Evolutionary conservation across 208 protist genomes (phyloP).

Genomic region (Leishmania tropica): DNA sequence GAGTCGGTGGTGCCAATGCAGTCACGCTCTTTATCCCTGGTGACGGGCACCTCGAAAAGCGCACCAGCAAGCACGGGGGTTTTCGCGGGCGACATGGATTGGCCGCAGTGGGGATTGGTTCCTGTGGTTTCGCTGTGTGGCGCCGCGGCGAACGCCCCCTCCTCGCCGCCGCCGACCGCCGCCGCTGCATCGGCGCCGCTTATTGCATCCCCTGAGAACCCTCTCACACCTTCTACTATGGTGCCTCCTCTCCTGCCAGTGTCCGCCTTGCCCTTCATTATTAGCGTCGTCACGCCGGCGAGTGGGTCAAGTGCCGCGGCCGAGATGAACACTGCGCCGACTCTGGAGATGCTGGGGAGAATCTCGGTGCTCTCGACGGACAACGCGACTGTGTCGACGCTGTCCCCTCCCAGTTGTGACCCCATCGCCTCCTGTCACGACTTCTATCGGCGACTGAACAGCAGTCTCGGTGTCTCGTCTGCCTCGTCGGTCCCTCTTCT

Average conservation of each 20-base stretch:
- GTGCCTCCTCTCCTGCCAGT: background rate
- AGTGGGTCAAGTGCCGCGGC: background rate
- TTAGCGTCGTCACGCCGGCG: background rate
- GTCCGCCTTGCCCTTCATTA: background rate
- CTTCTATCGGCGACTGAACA: background rate
- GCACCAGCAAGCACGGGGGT: background rate
- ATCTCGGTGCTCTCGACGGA: background rate
- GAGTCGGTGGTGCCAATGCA: background rate
- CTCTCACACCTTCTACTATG: background rate
- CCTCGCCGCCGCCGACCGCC: background rate
- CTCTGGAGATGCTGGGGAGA: background rate
- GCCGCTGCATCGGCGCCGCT: background rate
- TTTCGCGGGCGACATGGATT: background rate
- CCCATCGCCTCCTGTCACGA: background rate
- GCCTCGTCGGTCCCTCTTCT: background rate
- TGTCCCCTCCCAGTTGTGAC: background rate
- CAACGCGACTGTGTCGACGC: background rate
- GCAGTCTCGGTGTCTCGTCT: background rate
- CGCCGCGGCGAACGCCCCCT: background rate
- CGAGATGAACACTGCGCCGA: background rate
- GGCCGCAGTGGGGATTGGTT: background rate
- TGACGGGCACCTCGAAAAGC: background rate
- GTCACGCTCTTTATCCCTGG: background rate
- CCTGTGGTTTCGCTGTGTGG: background rate
- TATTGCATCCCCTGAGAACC: background rate